Percentiles rank a stretch among this genome's conserved stretches.
phyloP scores from a whole-genome alignment of 495 filamentous ascomycete genomes.

The Pseudevernia furfuracea region DNA sequence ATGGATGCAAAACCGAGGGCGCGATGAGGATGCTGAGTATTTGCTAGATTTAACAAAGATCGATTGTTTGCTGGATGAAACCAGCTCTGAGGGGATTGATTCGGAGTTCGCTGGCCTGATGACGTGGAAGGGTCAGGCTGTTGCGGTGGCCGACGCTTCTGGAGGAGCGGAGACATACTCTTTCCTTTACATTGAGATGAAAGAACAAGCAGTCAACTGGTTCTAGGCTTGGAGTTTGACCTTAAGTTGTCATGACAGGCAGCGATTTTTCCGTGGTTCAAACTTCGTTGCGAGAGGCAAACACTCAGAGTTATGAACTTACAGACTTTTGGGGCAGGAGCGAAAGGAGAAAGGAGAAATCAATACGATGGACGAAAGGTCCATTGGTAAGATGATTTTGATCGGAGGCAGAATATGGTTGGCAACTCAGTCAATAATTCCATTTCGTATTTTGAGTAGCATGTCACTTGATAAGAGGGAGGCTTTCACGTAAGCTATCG shows the following conservation, averaged over 20 bases:
- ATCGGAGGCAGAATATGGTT: neutral
- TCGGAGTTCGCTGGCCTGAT: neutral
- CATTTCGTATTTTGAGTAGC: neutral
- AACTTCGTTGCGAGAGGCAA: neutral
- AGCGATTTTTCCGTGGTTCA: neutral
- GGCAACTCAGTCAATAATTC: too few species aligned
- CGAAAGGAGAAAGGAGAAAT: neutral
- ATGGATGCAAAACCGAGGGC: slow-evolving; percentile 15
- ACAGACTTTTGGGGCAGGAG: slow-evolving; percentile 8
- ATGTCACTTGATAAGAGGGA: neutral
- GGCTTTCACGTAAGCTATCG: neutral
- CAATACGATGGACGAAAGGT: neutral
- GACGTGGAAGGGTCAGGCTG: neutral
- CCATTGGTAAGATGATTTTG: neutral
- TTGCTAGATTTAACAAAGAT: slow-evolving; percentile 13
- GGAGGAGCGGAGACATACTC: slow-evolving; percentile 15
- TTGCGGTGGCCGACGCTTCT: slow-evolving; percentile 1
- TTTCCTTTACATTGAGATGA: neutral
- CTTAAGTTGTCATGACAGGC: neutral
- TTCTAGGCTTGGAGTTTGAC: neutral
- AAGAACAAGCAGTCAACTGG: neutral
- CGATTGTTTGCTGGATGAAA: slow-evolving; percentile 14
- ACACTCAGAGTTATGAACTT: neutral
- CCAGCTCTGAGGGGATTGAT: slow-evolving; percentile 10
- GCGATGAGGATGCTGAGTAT: slow-evolving; percentile 11